Evolutionary conservation across 2,329 filamentous ascomycete species (phyloP).

Genomic region (Alternaria sp.): DNA sequence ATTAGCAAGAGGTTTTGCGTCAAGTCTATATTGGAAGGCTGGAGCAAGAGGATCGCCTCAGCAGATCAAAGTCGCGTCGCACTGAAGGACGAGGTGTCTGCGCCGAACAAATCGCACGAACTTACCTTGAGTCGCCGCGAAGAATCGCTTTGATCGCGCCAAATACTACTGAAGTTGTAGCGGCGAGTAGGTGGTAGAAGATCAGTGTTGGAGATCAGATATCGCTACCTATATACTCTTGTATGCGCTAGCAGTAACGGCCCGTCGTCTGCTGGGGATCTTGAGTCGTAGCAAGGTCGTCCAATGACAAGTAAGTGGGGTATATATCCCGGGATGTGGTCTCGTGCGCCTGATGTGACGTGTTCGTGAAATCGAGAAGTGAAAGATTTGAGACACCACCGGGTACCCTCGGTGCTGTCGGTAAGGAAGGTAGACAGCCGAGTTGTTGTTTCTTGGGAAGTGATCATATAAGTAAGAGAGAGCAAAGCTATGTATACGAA

Average conservation of each 20-base stretch:
- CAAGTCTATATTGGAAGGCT: background rate
- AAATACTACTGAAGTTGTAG: background rate
- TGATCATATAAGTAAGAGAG: background rate
- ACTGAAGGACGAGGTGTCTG: background rate
- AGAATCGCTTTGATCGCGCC: background rate
- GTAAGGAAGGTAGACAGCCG: background rate
- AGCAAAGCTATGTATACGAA: background rate
- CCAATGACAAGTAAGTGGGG: background rate
- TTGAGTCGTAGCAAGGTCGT: background rate
- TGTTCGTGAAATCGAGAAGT: conserved; percentile 1
- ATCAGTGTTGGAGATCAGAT: background rate
- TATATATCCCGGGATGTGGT: background rate
- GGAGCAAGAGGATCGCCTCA: background rate
- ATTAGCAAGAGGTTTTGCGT: background rate
- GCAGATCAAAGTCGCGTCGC: background rate
- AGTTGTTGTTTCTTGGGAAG: background rate
- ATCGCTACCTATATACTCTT: background rate
- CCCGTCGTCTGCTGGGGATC: background rate
- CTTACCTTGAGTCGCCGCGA: background rate
- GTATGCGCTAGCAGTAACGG: background rate
- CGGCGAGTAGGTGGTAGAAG: background rate
- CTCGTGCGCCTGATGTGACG: background rate
- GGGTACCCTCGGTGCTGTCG: background rate
- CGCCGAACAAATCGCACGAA: background rate
- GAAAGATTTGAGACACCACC: background rate